phyloP scores from a whole-genome alignment of 2,329 filamentous ascomycete genomes.

The Podosphaera aphanis region DNA sequence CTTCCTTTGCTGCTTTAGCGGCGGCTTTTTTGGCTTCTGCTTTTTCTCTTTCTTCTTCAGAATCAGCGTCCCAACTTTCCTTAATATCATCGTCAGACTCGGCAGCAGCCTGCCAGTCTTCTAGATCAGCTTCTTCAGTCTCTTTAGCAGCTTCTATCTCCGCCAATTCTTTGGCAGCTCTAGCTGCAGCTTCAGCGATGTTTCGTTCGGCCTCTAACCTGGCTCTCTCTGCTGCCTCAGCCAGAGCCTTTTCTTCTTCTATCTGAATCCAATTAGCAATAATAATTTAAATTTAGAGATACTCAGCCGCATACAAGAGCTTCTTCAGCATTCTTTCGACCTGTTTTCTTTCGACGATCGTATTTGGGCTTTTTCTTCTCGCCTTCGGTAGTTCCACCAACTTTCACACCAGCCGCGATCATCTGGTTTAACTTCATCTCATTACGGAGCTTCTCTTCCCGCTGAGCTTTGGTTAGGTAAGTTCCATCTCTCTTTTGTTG shows the following conservation, averaged over 20 bases:
- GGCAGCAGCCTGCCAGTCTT: conserved; percentile 78
- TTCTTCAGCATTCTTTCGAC: conserved; percentile 25
- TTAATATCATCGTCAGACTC: conserved; percentile 59
- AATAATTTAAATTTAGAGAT: neutral
- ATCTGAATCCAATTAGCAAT: conserved; percentile 17
- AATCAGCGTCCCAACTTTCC: conserved; percentile 84
- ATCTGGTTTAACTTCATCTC: conserved; percentile 68
- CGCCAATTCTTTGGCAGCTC: conserved; percentile 32
- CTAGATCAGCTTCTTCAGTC: conserved; percentile 36
- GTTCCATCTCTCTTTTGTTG: conserved; percentile 75
- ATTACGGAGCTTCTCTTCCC: conserved; percentile 56
- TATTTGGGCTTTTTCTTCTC: conserved; percentile 53
- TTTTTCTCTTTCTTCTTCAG: conserved; percentile 37
- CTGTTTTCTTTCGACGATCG: conserved; percentile 51
- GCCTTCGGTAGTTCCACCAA: conserved; percentile 32
- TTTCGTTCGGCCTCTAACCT: conserved; percentile 42
- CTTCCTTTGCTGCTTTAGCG: conserved; percentile 7
- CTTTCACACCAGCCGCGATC: conserved; percentile 52
- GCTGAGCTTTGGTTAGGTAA: conserved; percentile 67
- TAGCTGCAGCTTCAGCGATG: conserved; percentile 36
- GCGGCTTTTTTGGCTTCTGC: conserved; percentile 14
- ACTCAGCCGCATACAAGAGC: conserved; percentile 24
- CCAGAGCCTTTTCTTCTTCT: conserved; percentile 58
- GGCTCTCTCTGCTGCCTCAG: conserved; percentile 55
- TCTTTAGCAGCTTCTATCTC: conserved; percentile 31